Percentiles rank a stretch among this genome's conserved stretches.
These are phyloP conservation scores for Fusarium ambrosium DNA, from an alignment of 2,329 filamentous ascomycete genomes.

Conservation along the genomic window DNA sequence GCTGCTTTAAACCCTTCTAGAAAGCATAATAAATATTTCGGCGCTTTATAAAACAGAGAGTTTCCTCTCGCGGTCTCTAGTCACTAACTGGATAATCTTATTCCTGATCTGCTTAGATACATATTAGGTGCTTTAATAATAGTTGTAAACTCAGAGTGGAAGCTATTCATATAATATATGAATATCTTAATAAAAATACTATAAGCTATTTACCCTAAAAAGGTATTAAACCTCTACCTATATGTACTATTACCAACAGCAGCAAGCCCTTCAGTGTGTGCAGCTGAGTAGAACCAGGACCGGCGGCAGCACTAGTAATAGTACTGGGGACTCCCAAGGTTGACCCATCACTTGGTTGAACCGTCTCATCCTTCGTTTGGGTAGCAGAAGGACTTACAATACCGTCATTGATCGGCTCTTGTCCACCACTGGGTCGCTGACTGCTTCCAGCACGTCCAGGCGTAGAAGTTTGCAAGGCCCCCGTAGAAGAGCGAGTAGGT, in stretches of 20 bases:
- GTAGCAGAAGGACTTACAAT: neutral
- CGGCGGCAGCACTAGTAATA: neutral
- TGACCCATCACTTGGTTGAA: neutral
- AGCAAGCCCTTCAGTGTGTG: neutral
- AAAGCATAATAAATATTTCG: no score
- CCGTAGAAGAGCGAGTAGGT: neutral
- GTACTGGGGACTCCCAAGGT: neutral
- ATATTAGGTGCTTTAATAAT: no score
- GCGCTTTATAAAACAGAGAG: no score
- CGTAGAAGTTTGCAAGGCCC: neutral
- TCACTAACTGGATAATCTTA: no score
- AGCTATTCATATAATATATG: no score
- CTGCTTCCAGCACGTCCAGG: neutral
- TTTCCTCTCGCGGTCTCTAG: no score
- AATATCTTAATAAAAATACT: no score
- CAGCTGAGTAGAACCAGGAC: neutral
- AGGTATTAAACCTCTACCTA: neutral
- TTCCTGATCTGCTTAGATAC: no score
- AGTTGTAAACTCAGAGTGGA: no score
- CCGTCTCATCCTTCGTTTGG: neutral
- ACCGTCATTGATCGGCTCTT: neutral
- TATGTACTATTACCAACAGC: neutral
- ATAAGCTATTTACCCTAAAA: neutral
- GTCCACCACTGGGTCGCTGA: neutral
- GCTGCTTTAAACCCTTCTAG: no score